phyloP scores from a whole-genome alignment of 192 early-diverging fungal species.

The Gigaspora rosea region DNA sequence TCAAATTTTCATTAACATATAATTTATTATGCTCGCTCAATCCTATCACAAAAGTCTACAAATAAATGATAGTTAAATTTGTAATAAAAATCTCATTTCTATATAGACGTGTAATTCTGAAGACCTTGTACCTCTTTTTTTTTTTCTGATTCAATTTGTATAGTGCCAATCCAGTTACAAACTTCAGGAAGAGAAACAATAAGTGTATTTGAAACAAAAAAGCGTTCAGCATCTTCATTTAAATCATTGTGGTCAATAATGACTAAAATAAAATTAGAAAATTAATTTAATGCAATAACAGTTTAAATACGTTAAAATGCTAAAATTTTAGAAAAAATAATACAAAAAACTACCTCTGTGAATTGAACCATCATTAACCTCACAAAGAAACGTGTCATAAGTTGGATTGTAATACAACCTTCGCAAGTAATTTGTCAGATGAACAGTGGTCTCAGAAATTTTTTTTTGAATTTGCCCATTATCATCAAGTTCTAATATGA shows the following conservation, averaged over 20 bases:
- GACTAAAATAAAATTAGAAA: too few species aligned
- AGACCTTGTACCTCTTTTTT: conserved; percentile 30
- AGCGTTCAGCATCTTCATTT: neutral
- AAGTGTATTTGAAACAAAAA: neutral
- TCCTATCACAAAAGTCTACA: conserved; percentile 64
- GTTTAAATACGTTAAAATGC: too few species aligned
- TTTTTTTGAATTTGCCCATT: too few species aligned
- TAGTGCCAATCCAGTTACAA: conserved; percentile 44
- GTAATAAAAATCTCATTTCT: neutral
- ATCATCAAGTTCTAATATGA: conserved; percentile 44
- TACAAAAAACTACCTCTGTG: too few species aligned
- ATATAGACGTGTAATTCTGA: neutral
- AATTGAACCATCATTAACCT: too few species aligned
- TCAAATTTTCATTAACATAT: conserved; percentile 69
- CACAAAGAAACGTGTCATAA: too few species aligned
- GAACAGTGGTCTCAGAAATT: too few species aligned
- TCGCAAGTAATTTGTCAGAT: too few species aligned
- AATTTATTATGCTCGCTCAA: conserved; percentile 80
- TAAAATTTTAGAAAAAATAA: too few species aligned
- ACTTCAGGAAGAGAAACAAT: conserved; percentile 39
- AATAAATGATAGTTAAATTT: neutral
- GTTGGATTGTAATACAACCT: too few species aligned
- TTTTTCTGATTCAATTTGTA: conserved; percentile 38
- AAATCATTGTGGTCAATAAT: neutral
- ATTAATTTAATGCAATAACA: too few species aligned